Percentiles rank a stretch among this genome's conserved stretches.
Evolutionary conservation across 78 protist species (phyloP).

Genomic region (Dictyostelium discoideum): DNA sequence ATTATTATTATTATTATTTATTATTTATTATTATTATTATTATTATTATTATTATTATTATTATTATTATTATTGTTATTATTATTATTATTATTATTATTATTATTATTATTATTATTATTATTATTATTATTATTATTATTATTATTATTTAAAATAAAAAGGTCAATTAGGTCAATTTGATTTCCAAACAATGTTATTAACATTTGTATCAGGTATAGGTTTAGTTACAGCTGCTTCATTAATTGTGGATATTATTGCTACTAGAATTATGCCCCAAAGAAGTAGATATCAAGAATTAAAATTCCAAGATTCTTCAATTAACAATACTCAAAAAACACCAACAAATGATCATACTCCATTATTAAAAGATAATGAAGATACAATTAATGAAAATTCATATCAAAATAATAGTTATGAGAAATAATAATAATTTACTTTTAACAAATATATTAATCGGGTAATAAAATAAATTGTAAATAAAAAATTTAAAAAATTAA

Average conservation of each 20-base stretch:
- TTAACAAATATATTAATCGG: neutral
- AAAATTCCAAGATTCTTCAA: constrained; percentile 46
- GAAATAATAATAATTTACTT: neutral
- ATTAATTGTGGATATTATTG: constrained; percentile 55
- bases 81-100: no score
- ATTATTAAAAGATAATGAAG: neutral
- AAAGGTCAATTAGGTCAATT: constrained; percentile 59
- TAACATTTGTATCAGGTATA: constrained; percentile 71
- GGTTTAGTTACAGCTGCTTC: constrained; percentile 69
- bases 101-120: no score
- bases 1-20: no score
- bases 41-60: no score
- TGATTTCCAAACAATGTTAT: constrained; percentile 59
- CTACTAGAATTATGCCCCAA: constrained; percentile 46
- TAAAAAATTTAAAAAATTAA: neutral
- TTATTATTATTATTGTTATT: no score
- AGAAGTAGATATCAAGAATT: constrained; percentile 11
- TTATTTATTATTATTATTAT: no score
- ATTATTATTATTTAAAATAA: no score
- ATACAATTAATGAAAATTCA: neutral
- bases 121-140: no score
- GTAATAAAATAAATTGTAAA: neutral
- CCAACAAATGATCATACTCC: neutral
- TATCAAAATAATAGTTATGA: neutral
- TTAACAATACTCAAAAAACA: neutral